These are phyloP conservation scores for Calocybe indica DNA, from an alignment of 768 basidiomycete genomes.

Conservation along the genomic window DNA sequence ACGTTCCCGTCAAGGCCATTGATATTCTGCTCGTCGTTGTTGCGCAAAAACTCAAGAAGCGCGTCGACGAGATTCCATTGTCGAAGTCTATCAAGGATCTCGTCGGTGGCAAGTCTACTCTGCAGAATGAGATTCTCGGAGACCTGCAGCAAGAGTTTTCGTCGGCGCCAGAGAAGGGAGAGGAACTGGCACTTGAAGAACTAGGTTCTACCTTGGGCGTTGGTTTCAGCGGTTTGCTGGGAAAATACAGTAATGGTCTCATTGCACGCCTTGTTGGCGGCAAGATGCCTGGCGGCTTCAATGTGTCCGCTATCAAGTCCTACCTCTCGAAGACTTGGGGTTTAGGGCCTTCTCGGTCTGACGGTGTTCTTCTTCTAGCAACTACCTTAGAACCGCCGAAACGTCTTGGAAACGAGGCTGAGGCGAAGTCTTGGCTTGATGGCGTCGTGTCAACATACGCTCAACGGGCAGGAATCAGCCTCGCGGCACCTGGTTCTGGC, in stretches of 20 bases:
- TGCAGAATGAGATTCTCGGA: slow-evolving; percentile 98
- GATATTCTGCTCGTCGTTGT: slow-evolving; percentile 87
- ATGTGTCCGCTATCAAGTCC: slow-evolving; percentile 82
- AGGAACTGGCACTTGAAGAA: slow-evolving; percentile 95
- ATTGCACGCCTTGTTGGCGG: slow-evolving; percentile 88
- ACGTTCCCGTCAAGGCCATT: slow-evolving; percentile 85
- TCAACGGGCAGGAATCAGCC: slow-evolving; percentile 80
- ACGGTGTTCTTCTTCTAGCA: slow-evolving; percentile 84
- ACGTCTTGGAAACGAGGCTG: slow-evolving; percentile 83
- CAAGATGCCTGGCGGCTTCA: slow-evolving; percentile 99
- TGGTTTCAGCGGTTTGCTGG: slow-evolving; percentile 81
- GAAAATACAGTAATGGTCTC: slow-evolving; percentile 90
- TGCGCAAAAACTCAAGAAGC: slow-evolving; percentile 98
- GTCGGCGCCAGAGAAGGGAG: slow-evolving; percentile 96
- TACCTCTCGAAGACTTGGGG: slow-evolving; percentile 94
- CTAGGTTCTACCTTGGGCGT: slow-evolving; percentile 79
- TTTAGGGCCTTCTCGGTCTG: slow-evolving; percentile 83
- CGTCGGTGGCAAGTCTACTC: slow-evolving; percentile 95
- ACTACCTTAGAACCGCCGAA: slow-evolving; percentile 93
- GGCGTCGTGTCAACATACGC: slow-evolving; percentile 80
- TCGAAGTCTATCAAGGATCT: slow-evolving; percentile 97
- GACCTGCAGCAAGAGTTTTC: slow-evolving; percentile 94
- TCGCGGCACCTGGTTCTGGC: slow-evolving; percentile 62
- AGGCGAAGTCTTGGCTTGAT: slow-evolving; percentile 94
- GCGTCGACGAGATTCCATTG: slow-evolving; percentile 79